Base-by-base conservation (phyloP, 495 filamentous ascomycete species). In the Lindgomyces ingoldianus region DNA sequence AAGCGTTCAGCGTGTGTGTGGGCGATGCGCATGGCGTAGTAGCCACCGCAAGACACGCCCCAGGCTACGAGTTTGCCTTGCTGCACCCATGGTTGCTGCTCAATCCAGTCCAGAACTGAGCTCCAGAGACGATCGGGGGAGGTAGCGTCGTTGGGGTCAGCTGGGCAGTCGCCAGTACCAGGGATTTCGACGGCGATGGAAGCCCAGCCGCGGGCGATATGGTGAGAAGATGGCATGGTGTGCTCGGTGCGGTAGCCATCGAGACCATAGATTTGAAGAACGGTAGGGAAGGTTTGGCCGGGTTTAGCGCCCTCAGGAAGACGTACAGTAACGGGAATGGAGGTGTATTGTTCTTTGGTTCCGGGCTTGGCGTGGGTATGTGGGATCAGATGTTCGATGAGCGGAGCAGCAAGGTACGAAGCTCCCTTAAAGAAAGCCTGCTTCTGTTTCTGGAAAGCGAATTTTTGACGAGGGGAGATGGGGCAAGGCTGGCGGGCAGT, bases 11-110 rank as follows among this genome's bases (percentile, higher is more conserved):
- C 30, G 46, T 70, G 67, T 4, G 67, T 70, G 41, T 70, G 67
- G 1, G 67, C 67, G 18, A 70, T 62, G 4, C 67, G 67, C 57
- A 63, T 70, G 25, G 62, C 63, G 46, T 70, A 70, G 50, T 70
- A 70, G 1, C 67, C 67, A 25, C 67, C 67, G 8, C 46, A 56
- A 22, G 57, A 63, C n/a, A 67, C 51, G 44, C 62, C 62, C 54
- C 67, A 60, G 1, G 58, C 67, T 3, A 62, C 42, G 11, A 70
- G 27, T 52, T 61, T 70, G 4, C 61, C 61, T 42, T 64, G 56
- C 30, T 57, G 16, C n/a, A 63, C 33, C 60, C 60, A 63, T 18
- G 61, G 52, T 30, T 66, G 51, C 42, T 22, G 3, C 16, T 67
- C 67, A 18, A 70, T 56, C 67, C 63, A 66, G 39, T 70, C 67